Evolutionary conservation across 2,329 filamentous ascomycete species (phyloP).

Genomic region (Phoma herbarum): DNA sequence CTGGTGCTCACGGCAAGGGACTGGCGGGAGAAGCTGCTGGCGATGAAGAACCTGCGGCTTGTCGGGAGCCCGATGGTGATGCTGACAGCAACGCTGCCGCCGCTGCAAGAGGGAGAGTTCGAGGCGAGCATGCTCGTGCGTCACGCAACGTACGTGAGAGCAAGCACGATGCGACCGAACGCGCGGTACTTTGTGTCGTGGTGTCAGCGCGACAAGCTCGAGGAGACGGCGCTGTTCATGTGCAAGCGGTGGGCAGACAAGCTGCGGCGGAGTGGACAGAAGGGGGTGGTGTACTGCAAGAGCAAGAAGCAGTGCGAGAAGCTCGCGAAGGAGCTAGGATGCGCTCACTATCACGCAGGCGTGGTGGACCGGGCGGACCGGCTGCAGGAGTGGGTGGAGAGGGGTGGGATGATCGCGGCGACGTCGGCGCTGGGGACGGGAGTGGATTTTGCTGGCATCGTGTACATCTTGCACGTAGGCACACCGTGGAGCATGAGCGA

Average conservation of each 20-base stretch:
- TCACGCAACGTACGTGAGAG: not conserved
- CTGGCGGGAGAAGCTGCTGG: not conserved
- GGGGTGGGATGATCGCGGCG: conserved; percentile 26
- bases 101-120: not conserved
- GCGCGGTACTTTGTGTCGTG: conserved; percentile 16
- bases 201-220: conserved; percentile 9
- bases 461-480: conserved; percentile 16
- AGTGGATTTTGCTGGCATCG: conserved; percentile 26
- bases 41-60: not conserved
- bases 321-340: conserved; percentile 18
- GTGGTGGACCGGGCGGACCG: conserved; percentile 11
- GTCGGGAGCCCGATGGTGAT: not conserved
- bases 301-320: conserved; percentile 20
- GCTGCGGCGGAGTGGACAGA: conserved; percentile 8
- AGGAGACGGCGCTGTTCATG: no score
- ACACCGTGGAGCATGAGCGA: conserved; percentile 22
- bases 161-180: conserved; percentile 5
- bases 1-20: not conserved
- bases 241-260: conserved; percentile 6
- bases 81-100: not conserved
- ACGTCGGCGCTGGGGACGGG: conserved; percentile 27
- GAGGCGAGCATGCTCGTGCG: no score
- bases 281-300: conserved; percentile 24
- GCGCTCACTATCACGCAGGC: conserved; percentile 25
- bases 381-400: conserved; percentile 18